Evolutionary conservation across 192 early-diverging fungal species (phyloP), one percentile per base, ranked within the genome.

Genomic region (Phlyctochytrium arcticum): DNA sequence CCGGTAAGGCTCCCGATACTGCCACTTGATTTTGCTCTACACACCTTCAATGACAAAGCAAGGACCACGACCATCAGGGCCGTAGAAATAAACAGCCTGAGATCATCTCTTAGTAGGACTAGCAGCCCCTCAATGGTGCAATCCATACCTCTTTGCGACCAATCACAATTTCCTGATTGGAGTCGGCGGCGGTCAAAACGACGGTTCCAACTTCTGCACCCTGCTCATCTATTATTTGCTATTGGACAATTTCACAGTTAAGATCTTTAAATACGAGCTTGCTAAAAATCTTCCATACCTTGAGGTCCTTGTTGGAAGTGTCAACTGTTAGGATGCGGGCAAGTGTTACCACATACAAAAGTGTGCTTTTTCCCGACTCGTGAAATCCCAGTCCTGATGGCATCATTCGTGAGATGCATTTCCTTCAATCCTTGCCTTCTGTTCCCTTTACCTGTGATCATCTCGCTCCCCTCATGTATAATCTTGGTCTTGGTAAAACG

Each of bases 61-160:
- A 4, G 90, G 88, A 3, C 94, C 94, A 30, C 92, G 82, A 8
- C 96, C 96, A n/a, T 94, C 91, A 0, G 85, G 70, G 46, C 85
- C 91, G 70, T 95, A 98, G 47, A 94, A 91, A 70, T 92, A 95
- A 3, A 98, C 88, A 8, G 90, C 89, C 72, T 83, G 31, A n/a
- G 42, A n/a, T 34, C 5, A 21, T 26, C 21, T 33, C 15, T 60
- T 23, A 60, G 58, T n/a, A n/a, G n/a, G n/a, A n/a, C n/a, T n/a
- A n/a, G n/a, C n/a, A n/a, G n/a, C n/a, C n/a, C n/a, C n/a, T n/a
- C n/a, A n/a, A n/a, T n/a, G n/a, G n/a, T n/a, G n/a, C n/a, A n/a
- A n/a, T n/a, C n/a, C n/a, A n/a, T 49, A 77, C 88, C 64, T 95
- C 93, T 49, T 92, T 87, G n/a, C 90, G 74, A 17, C 87, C 93